These are phyloP conservation scores for Syzygium syzygioides DNA, from an alignment of 441 rosid genomes.

Conservation along the genomic window DNA sequence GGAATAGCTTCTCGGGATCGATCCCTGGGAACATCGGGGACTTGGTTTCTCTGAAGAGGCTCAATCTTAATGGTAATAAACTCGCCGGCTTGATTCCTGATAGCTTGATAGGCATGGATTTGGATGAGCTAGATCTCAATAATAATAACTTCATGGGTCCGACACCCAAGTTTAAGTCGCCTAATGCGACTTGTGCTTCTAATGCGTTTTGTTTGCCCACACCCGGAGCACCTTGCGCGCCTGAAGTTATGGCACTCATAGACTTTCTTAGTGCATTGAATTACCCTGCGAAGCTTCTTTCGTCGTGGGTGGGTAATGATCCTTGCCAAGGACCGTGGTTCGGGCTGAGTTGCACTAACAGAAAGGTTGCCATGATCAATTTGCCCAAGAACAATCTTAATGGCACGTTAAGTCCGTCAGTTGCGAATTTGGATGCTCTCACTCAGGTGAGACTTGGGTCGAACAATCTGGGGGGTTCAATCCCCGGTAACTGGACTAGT, in stretches of 20 bases:
- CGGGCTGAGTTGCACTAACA: conserved; percentile 32
- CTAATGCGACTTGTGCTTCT: conserved; percentile 23
- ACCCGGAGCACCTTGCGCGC: conserved; percentile 38
- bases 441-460: conserved; percentile 33
- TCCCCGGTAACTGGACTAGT: conserved; percentile 55
- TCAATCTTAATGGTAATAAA: conserved; percentile 48
- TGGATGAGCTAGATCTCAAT: conserved; percentile 46
- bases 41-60: conserved; percentile 43
- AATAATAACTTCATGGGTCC: conserved; percentile 75
- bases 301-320: conserved; percentile 54
- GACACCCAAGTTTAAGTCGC: conserved; percentile 43
- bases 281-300: conserved; percentile 47
- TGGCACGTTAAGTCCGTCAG: conserved; percentile 57
- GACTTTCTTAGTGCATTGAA: conserved; percentile 48
- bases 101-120: conserved; percentile 35
- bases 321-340: conserved; percentile 53
- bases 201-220: conserved; percentile 47
- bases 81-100: conserved; percentile 57
- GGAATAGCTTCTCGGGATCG: conserved; percentile 58
- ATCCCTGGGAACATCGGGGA: conserved; percentile 54
- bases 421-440: conserved; percentile 39
- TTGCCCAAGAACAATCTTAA: conserved; percentile 43
- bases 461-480: conserved; percentile 37
- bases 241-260: conserved; percentile 51
- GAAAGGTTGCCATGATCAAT: conserved; percentile 27